These are phyloP conservation scores for Chenopodium album DNA, from an alignment of 148 eudicot genomes.

Conservation along the genomic window DNA sequence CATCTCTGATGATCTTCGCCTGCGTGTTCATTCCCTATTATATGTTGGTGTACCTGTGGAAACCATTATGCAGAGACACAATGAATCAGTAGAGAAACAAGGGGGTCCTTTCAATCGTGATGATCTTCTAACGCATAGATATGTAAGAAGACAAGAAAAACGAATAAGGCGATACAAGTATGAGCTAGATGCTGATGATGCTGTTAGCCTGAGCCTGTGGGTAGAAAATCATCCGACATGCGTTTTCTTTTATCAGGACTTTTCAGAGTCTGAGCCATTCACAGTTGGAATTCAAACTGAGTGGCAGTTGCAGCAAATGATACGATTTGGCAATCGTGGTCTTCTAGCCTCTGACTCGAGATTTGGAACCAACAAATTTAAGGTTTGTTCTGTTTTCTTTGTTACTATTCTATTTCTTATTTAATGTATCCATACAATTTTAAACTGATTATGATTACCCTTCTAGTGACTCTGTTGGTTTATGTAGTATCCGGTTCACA, in stretches of 20 bases:
- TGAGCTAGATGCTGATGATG: constrained; percentile 83
- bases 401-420: background rate
- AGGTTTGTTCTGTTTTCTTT: constrained; percentile 48
- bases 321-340: constrained; percentile 77
- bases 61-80: constrained; percentile 94
- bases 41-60: constrained; percentile 93
- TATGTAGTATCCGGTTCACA: constrained; percentile 80
- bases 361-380: constrained; percentile 76
- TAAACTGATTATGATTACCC: constrained; percentile 24
- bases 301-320: constrained; percentile 98
- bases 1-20: constrained; percentile 90
- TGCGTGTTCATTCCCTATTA: constrained; percentile 72
- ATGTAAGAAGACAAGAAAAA: constrained; percentile 88
- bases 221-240: constrained; percentile 68
- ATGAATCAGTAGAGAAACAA: constrained; percentile 83
- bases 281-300: constrained; percentile 86
- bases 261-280: constrained; percentile 67
- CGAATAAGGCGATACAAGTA: constrained; percentile 69
- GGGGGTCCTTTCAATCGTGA: constrained; percentile 89
- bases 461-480: constrained; percentile 28
- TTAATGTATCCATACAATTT: constrained; percentile 4
- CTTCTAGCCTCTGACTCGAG: constrained; percentile 77
- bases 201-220: constrained; percentile 75
- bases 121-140: constrained; percentile 90
- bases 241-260: constrained; percentile 83